These are phyloP conservation scores for Lactarius evosmus DNA, from an alignment of 768 basidiomycete genomes.

Conservation along the genomic window DNA sequence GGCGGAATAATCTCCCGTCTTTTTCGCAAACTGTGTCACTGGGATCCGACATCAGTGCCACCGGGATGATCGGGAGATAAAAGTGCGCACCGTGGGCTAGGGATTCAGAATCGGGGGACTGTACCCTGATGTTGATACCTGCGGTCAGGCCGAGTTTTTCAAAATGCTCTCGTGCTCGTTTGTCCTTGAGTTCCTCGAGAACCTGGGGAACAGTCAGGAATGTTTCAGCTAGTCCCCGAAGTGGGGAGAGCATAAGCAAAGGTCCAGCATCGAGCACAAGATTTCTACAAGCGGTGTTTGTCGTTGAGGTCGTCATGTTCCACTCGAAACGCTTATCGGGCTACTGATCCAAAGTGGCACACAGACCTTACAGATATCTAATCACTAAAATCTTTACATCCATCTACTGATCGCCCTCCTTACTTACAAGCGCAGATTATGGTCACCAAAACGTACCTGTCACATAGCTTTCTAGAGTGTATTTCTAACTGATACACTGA, in stretches of 20 bases:
- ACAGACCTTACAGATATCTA: neutral
- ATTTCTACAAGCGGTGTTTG: constrained; percentile 57
- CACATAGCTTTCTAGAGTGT: neutral
- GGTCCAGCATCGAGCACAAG: constrained; percentile 95
- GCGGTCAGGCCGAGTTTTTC: constrained; percentile 71
- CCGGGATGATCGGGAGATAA: neutral
- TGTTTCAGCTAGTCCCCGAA: constrained; percentile 82
- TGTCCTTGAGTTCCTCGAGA: constrained; percentile 85
- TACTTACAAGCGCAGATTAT: constrained; percentile 3
- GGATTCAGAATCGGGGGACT: constrained; percentile 65
- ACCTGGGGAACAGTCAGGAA: constrained; percentile 92
- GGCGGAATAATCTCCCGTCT: constrained; percentile 93
- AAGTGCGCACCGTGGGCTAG: constrained; percentile 54
- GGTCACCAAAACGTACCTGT: constrained; percentile 29
- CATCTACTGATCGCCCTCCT: neutral
- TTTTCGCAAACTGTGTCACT: constrained; percentile 92
- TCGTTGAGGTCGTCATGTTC: constrained; percentile 25
- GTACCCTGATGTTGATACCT: constrained; percentile 70
- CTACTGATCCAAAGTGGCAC: neutral
- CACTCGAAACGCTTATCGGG: constrained; percentile 1
- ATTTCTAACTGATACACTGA: constrained; percentile 9
- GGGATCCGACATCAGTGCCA: constrained; percentile 27
- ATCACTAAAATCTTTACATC: constrained; percentile 8
- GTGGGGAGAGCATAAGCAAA: constrained; percentile 80
- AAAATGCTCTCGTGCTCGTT: constrained; percentile 82